Base-by-base conservation (phyloP, 2,329 filamentous ascomycete species). In the Fusarium tjaetaba region DNA sequence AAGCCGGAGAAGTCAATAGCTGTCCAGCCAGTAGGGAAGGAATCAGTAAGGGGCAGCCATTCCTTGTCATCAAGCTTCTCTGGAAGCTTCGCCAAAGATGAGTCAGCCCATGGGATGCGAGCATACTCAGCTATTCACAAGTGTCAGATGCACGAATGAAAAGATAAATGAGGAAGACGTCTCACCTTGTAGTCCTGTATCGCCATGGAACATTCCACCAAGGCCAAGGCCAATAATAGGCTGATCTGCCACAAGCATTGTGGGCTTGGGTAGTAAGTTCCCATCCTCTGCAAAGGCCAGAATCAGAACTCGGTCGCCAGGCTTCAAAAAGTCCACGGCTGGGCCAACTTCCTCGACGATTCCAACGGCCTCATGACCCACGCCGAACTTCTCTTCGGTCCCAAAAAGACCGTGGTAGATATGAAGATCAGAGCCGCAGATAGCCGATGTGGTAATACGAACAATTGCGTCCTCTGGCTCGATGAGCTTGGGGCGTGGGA, bases 381-480 rank as follows among this genome's bases (percentile, higher is more conserved):
- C 30, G 1, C 41, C 46, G 16, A 62, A 60, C 7, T 39, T 61
- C 9, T 70, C 55, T 28, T 49, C 5, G 0, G 42, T 48, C 0
- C 65, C 60, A 4, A 49, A 18, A 9, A 62, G 26, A 1, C 67
- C 56, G 1, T 70, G 61, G n/a, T 67, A 71, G 11, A 67, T 65
- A 16, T 58, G 56, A 2, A 71, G 56, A 18, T 71, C 69, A 3
- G 62, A 45, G 0, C 68, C 61, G 3, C 61, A 71, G 32, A 71
- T 71, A 1, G 49, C 61, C 0, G 67, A 71, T 0, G 67, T 70
- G 2, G 68, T 71, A 9, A 71, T 61, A 5, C 66, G 49, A 0
- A 71, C 67, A 1, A 71, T 5, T 10, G 68, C 61, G 22, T 71
- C 68, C n/a, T 66, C 66, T 26, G 67, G 67, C 4, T 61, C 49